These are phyloP conservation scores for Vitis hybrid DNA, from an alignment of 177 flowering plant genomes.

Conservation along the genomic window DNA sequence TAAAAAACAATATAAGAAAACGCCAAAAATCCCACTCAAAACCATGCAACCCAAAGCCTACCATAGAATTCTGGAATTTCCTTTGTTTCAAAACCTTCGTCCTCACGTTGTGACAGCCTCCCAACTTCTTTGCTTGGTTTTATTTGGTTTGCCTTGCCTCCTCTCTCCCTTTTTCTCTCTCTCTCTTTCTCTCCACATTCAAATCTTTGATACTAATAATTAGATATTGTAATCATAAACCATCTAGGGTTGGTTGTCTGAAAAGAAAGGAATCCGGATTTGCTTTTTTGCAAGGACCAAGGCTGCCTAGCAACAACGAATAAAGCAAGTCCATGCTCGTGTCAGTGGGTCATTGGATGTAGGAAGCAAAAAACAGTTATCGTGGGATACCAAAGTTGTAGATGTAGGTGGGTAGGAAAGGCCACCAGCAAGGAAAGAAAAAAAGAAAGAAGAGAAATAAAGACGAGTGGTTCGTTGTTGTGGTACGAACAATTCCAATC, in stretches of 20 bases:
- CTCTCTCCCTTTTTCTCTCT: not conserved
- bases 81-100: not conserved
- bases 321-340: conserved; percentile 18
- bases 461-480: conserved; percentile 1
- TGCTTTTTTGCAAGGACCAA: conserved; percentile 41
- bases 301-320: conserved; percentile 21
- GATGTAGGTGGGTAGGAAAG: not conserved
- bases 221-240: conserved; percentile 4
- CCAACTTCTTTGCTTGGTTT: not conserved
- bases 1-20: conserved; percentile 16
- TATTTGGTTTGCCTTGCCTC: not conserved
- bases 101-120: not conserved
- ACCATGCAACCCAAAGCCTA: conserved; percentile 31
- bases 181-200: not conserved
- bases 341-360: conserved; percentile 7
- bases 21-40: conserved; percentile 45
- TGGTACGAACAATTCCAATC: not conserved
- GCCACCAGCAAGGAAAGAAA: too few relatives aligned
- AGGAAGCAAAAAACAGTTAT: conserved; percentile 6
- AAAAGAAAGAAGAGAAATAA: not conserved
- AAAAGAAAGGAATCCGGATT: conserved; percentile 26
- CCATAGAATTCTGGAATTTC: conserved; percentile 5
- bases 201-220: conserved; percentile 2
- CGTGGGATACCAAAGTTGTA: not conserved
- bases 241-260: conserved; percentile 2